These are phyloP conservation scores for Dryas octopetala DNA, from an alignment of 306 rosid genomes.

Conservation along the genomic window DNA sequence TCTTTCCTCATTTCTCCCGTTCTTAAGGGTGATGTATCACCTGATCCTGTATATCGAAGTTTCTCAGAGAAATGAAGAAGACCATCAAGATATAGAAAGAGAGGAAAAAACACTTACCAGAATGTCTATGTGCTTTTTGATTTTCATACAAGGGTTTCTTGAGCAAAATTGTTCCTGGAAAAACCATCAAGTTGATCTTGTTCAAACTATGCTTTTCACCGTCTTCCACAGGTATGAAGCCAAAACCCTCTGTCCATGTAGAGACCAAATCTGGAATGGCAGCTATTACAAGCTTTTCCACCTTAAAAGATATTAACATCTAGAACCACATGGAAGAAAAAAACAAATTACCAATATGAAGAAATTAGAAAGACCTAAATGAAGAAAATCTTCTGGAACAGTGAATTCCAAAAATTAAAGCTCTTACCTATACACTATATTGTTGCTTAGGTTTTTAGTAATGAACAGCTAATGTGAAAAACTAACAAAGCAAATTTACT, in stretches of 20 bases:
- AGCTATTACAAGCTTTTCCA: conserved; percentile 81
- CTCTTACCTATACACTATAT: background rate
- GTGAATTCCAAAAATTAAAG: background rate
- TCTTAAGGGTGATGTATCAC: conserved; percentile 34
- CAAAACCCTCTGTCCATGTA: conserved; percentile 96
- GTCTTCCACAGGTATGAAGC: conserved; percentile 65
- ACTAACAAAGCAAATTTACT: background rate
- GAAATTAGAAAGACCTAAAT: conserved; percentile 13
- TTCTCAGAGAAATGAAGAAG: background rate
- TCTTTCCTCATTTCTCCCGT: conserved; percentile 28
- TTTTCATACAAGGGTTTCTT: conserved; percentile 53
- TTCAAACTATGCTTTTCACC: conserved; percentile 59
- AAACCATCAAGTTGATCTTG: conserved; percentile 80
- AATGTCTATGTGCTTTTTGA: conserved; percentile 29
- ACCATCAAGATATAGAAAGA: conserved; percentile 9
- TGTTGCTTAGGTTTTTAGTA: background rate
- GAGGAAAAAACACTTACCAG: conserved; percentile 34
- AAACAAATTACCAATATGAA: conserved; percentile 22
- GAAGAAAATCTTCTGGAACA: background rate
- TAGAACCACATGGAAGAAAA: conserved; percentile 34
- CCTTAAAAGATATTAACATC: conserved; percentile 81
- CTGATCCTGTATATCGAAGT: conserved; percentile 27
- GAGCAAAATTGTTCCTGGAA: conserved; percentile 89
- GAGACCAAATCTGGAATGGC: conserved; percentile 84
- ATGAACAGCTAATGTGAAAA: background rate